Conservation (phyloP, 2,329 filamentous ascomycete species). For the Pseudogymnoascus sp. region DNA sequence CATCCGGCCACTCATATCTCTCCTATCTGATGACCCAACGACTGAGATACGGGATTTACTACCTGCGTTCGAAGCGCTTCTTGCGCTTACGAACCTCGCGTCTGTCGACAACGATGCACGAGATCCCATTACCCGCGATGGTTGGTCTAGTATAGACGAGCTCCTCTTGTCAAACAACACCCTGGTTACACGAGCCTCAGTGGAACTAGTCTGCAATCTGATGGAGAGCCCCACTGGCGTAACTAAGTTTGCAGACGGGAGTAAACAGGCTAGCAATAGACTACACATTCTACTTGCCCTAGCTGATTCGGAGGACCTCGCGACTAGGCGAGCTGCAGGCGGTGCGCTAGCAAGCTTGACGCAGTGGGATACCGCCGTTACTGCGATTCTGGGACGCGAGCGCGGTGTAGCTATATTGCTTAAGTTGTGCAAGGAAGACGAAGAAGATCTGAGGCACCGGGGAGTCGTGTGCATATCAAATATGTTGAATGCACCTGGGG, state of each 20-base stretch:
- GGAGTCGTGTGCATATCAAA: slow-evolving; percentile 71
- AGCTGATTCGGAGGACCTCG: slow-evolving; percentile 73
- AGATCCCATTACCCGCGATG: slow-evolving; percentile 60
- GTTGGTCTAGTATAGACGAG: slow-evolving; percentile 74
- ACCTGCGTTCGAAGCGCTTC: slow-evolving; percentile 80
- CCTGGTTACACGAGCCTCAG: slow-evolving; percentile 70
- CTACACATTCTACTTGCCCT: slow-evolving; percentile 81
- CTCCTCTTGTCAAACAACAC: slow-evolving; percentile 68
- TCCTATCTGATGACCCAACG: slow-evolving; percentile 58
- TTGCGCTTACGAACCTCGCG: slow-evolving; percentile 90
- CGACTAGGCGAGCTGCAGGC: slow-evolving; percentile 74
- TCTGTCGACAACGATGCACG: slow-evolving; percentile 60
- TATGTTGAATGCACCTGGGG: slow-evolving; percentile 57
- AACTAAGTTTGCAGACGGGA: slow-evolving; percentile 59
- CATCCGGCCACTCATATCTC: slow-evolving; percentile 70
- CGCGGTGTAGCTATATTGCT: slow-evolving; percentile 71
- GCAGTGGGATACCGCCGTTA: slow-evolving; percentile 64
- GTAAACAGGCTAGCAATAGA: slow-evolving; percentile 59
- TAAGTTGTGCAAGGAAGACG: slow-evolving; percentile 66
- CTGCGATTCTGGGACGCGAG: slow-evolving; percentile 56
- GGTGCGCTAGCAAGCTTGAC: slow-evolving; percentile 82
- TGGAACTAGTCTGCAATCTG: slow-evolving; percentile 87
- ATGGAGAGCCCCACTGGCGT: slow-evolving; percentile 60
- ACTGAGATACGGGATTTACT: slow-evolving; percentile 66
- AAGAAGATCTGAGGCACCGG: slow-evolving; percentile 58